Evolutionary conservation across 1,284 basidiomycete genomes (phyloP), one percentile per base, ranked within the genome.

Genomic region (Boletus sp.): DNA sequence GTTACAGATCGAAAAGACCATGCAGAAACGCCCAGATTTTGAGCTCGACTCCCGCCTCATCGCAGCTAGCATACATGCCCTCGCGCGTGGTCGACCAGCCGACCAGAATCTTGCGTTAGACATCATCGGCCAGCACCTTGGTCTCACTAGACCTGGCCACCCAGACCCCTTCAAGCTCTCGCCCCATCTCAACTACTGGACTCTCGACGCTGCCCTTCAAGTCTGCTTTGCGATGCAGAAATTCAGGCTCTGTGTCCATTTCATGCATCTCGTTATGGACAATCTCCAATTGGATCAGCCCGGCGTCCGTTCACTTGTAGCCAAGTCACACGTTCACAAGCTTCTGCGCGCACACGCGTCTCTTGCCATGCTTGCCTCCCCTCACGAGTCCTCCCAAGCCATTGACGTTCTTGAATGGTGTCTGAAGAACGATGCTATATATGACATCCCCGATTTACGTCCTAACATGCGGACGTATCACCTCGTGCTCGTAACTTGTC

Each of bases 61-160:
- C 35, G 61, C 72, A 8, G 62, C 75, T 20, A 70, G 78, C 17
- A 65, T 88, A 22, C 67, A 70, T 4, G 73, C 78, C 2, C 69
- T 90, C 27, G 64, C 73, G 0, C 70, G 68, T 25, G 85, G 86
- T 25, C 70, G 74, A 19, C 61, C 73, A 9, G 54, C 72, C 4
- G 85, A 90, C 56, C 77, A 82, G 46, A 69, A 75, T 10, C 68
- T 84, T 34, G 85, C 81, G 2, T 77, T 87, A 52, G 72, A 79
- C 49, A 76, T 90, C 54, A 62, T 80, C 13, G 70, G 69, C 27
- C 74, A 85, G n/a, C 79, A 81, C 58, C 75, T 80, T 39, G 84
- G 84, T 32, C 73, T 89, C 22, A 62, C 70, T 2, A 66, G 69
- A 44, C 73, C 74, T 2, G 74, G 72, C 13, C 72, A 78, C 19